Evolutionary conservation across 73 alveolate genomes (phyloP), one percentile per base, ranked within the genome.

Genomic region (Paramecium biaurelia): DNA sequence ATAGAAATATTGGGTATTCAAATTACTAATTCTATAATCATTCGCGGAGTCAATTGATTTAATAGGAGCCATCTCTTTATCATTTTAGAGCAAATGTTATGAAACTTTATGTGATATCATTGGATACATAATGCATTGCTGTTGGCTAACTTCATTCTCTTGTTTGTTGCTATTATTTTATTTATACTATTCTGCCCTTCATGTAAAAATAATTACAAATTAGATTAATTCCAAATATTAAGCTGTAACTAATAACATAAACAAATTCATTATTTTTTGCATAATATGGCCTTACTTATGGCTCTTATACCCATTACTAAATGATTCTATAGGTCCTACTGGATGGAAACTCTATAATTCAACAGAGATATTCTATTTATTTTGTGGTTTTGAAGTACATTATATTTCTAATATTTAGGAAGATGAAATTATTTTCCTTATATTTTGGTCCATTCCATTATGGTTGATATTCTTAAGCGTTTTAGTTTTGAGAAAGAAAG

Each of bases 31-130:
- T 24, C 42, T 42, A 37, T 63, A 79, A 47, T 79, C 76, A n/a
- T 79, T 79, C 11, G 70, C 90, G 8, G 90, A 79, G 43, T 43
- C 56, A 2, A 79, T 79, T 45, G 90, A 79, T 79, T 42, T 79
- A 12, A 42, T 47, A 1, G 90, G 90, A 45, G 70, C 90, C 20
- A 41, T 79, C 30, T 21, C 49, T 23, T 26, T 79, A 41, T 42
- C 90, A 41, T 43, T 21, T 47, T 15, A 79, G 14, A 79, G 76
- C 9, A 20, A 38, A 41, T 79, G 90, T 23, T 23, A 79, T 47
- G 45, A 23, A 79, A 47, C 10, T 3, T 11, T 79, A 34, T 79
- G 90, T 21, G 3, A 11, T 14, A 24, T 24, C 1, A 10, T 79
- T 12, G 90, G 90, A 10, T 79, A 43, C n/a, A 79, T 79, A 0